Evolutionary conservation across 768 basidiomycete genomes (phyloP), one percentile per base, ranked within the genome.

Genomic region (Suillus decipiens): DNA sequence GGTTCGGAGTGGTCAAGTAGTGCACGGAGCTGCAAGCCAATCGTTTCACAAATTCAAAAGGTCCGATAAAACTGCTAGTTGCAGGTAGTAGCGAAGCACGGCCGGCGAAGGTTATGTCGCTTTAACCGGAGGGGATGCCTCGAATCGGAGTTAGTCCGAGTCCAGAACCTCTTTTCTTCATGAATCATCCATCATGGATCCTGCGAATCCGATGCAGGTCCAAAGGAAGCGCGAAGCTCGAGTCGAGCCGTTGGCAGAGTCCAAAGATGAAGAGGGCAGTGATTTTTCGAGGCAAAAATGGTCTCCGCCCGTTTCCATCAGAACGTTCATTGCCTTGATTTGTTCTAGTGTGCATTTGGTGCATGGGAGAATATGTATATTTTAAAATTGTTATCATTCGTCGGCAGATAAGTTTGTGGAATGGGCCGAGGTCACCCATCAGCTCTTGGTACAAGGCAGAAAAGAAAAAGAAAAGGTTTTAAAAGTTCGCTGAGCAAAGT

Each of bases 281-380:
- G 56, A 57, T 57, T 39, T 57, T 39, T 57, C 14, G 24, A 51
- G 61, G 50, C 36, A 41, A 59, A 28, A 45, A 61, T 50, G 61
- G 62, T 39, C 41, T 58, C 61, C 63, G 51, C 45, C 43, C 41
- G 68, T 71, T 73, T 73, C 72, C 72, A 73, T 73, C 72, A 73
- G 73, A 73, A 74, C 51, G 64, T 71, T 68, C 71, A 64, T 68
- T 69, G 63, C 71, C 67, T 63, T 61, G 69, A 67, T 57, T 57
- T 53, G 63, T 65, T 65, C 62, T 73, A 65, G 71, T 50, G 22
- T 56, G 14, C 4, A 12, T 37, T 43, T 17, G 55, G 56, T 37
- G 56, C 37, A 41, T 57, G 56, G 59, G 59, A 58, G 15, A 36
- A 57, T n/a, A 15, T 15, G 10, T 14, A 9, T 60, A 59, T 41